These are phyloP conservation scores for Rhododendron simsii DNA, from an alignment of 148 eudicot genomes.

Conservation along the genomic window DNA sequence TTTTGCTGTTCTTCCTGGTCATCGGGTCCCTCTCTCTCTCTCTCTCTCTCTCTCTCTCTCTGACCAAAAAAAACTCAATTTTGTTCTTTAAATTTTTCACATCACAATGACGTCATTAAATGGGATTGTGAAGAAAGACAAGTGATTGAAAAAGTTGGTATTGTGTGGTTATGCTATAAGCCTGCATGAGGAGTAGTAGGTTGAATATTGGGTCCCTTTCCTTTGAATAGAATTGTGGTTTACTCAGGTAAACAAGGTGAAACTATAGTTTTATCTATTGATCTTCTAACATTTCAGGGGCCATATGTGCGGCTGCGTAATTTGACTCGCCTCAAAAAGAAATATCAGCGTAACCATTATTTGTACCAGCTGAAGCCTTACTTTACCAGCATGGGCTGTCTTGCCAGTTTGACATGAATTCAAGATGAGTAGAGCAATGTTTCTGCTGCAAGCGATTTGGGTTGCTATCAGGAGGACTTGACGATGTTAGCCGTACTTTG, in stretches of 20 bases:
- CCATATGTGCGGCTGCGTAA: constrained; percentile 53
- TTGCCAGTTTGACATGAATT: not conserved
- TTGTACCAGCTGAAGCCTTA: constrained; percentile 3
- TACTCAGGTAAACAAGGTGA: not conserved
- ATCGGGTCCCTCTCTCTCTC: constrained; percentile 52
- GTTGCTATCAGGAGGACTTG: not conserved
- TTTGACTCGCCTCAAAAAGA: not conserved
- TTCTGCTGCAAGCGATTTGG: not conserved
- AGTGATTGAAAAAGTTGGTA: not conserved
- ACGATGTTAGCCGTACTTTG: not conserved
- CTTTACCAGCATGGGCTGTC: not conserved
- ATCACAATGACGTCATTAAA: not conserved
- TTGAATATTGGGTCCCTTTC: not conserved
- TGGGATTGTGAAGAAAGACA: not conserved
- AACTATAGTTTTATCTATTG: not conserved
- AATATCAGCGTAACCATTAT: not conserved
- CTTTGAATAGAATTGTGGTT: not conserved
- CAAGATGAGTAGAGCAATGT: not conserved
- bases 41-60: not conserved
- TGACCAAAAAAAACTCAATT: not conserved
- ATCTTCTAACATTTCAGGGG: constrained; percentile 30
- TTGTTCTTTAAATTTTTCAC: not conserved
- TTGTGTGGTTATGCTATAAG: not conserved
- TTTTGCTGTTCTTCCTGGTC: constrained; percentile 88
- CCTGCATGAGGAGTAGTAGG: not conserved